A percentile compares a stretch with the other conserved stretches of the same genome.
phyloP scores from a whole-genome alignment of 108 stramenopile genomes.

The Halocafeteria seosinensis region DNA sequence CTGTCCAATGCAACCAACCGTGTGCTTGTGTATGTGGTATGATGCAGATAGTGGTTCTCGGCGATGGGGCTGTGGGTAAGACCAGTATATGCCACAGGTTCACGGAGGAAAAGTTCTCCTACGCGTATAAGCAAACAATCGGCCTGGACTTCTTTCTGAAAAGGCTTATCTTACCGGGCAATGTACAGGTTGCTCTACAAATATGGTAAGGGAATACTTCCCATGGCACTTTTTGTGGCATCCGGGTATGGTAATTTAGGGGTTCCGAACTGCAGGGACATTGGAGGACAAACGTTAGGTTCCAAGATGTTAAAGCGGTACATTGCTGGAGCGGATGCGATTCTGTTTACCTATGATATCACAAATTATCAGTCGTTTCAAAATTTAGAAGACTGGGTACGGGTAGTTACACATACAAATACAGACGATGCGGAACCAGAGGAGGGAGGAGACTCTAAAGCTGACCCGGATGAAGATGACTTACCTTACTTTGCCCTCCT shows the following conservation, averaged over 20 bases:
- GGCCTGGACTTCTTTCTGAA: constrained; percentile 51
- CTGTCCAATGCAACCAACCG: too few relatives aligned
- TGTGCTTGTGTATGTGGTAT: too few relatives aligned
- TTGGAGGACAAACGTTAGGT: constrained; percentile 45
- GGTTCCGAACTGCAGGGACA: neutral
- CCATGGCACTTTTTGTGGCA: neutral
- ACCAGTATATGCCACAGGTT: constrained; percentile 39
- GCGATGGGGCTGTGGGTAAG: constrained; percentile 48
- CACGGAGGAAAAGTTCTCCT: constrained; percentile 22
- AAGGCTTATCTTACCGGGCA: constrained; percentile 29
- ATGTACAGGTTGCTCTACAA: constrained; percentile 30
- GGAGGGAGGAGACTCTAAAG: too few relatives aligned
- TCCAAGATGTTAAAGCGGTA: constrained; percentile 42
- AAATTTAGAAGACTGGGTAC: constrained; percentile 43
- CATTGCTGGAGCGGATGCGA: constrained; percentile 39
- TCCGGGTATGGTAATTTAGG: neutral
- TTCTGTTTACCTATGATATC: constrained; percentile 42
- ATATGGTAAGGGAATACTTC: constrained; percentile 35
- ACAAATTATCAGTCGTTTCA: constrained; percentile 39
- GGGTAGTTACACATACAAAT: too few relatives aligned
- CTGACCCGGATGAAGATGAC: too few relatives aligned
- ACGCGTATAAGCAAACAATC: constrained; percentile 47
- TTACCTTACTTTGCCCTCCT: too few relatives aligned
- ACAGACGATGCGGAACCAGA: too few relatives aligned
- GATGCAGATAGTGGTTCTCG: constrained; percentile 35